Percentiles rank a stretch among this genome's conserved stretches.
phyloP scores from a whole-genome alignment of 345 rosid species.

The Gossypium sturtianum region DNA sequence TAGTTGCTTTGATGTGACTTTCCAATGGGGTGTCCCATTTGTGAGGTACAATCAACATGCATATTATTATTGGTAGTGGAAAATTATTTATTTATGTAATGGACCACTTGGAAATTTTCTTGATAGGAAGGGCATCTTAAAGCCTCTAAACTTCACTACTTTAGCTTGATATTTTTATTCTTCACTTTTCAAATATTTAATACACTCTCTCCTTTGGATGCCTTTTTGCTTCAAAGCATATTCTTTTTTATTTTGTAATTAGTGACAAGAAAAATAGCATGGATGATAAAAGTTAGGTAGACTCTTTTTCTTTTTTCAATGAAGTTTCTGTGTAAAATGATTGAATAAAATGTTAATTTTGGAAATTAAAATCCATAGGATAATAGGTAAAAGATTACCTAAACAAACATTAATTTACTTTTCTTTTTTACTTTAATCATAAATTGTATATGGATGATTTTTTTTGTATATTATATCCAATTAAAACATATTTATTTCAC shows the following conservation, averaged over 20 bases:
- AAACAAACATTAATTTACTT: too few species aligned
- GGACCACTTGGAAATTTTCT: constrained; percentile 4
- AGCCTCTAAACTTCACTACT: neutral
- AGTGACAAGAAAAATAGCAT: neutral
- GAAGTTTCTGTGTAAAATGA: neutral
- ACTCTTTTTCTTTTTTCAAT: neutral
- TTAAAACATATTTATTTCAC: too few species aligned
- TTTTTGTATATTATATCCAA: too few species aligned
- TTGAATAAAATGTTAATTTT: neutral
- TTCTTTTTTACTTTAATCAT: too few species aligned
- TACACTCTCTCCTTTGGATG: neutral
- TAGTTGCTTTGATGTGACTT: neutral
- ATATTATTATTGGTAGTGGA: neutral
- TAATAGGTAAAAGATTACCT: too few species aligned
- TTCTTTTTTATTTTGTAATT: neutral
- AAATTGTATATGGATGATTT: too few species aligned
- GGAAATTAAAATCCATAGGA: neutral
- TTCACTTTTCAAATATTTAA: neutral
- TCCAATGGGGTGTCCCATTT: neutral
- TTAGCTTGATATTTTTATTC: neutral
- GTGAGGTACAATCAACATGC: neutral
- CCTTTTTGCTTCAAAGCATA: neutral
- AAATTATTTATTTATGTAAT: neutral
- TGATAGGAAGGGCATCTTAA: neutral
- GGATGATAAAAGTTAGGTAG: too few species aligned